A percentile compares a stretch with the other conserved stretches of the same genome.
phyloP scores from a whole-genome alignment of 202 grass and related monocot genomes.

The Panicum virgatum region DNA sequence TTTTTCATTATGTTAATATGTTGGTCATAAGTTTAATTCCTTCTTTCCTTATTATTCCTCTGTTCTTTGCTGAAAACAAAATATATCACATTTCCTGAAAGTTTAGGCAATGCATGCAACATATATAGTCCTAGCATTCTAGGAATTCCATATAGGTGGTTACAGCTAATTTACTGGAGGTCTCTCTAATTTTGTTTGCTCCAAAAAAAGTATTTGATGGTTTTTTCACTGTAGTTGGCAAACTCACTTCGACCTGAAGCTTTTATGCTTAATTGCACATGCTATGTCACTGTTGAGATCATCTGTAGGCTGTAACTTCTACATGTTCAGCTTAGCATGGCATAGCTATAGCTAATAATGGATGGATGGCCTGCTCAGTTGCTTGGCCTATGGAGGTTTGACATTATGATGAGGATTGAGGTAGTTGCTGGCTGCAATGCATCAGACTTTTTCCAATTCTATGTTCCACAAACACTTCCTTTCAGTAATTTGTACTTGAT shows the following conservation, averaged over 20 bases:
- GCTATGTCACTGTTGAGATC: neutral
- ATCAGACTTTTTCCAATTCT: neutral
- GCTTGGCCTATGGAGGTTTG: neutral
- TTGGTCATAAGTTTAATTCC: neutral
- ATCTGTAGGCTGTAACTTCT: neutral
- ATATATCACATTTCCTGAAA: neutral
- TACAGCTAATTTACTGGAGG: neutral
- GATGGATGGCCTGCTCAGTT: neutral
- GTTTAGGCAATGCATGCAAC: neutral
- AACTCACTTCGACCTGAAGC: neutral
- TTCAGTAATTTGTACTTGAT: neutral
- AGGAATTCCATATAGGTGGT: neutral
- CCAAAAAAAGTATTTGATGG: neutral
- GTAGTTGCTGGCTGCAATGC: neutral
- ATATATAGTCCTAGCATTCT: neutral
- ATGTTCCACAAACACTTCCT: neutral
- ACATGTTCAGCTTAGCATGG: neutral
- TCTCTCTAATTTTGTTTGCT: neutral
- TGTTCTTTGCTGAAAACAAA: neutral
- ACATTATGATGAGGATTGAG: neutral
- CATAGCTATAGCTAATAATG: neutral
- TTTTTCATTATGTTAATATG: neutral
- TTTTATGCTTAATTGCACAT: neutral
- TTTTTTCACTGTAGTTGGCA: neutral
- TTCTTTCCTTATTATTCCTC: neutral